Percentiles rank a stretch among this genome's conserved stretches.
These are phyloP conservation scores for Canavalia ensiformis DNA, from an alignment of 306 rosid species.

Conservation along the genomic window DNA sequence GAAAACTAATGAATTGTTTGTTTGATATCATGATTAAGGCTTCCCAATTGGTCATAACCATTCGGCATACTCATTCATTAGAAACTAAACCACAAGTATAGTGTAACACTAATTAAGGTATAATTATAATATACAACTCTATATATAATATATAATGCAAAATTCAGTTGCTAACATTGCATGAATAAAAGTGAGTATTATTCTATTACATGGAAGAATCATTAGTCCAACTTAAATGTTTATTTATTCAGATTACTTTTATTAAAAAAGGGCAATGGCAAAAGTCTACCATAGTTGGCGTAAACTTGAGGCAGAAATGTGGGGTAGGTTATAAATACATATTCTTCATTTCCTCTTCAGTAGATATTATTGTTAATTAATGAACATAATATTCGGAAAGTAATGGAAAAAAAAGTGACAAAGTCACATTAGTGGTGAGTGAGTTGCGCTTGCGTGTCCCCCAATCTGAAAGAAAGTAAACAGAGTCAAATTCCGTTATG, in stretches of 20 bases:
- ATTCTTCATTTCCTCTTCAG: conserved; percentile 8
- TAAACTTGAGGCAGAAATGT: neutral
- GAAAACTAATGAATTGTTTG: neutral
- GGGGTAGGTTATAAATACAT: neutral
- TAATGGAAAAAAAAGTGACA: neutral
- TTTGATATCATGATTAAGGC: neutral
- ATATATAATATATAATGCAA: neutral
- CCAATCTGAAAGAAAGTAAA: neutral
- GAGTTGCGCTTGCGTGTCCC: conserved; percentile 24
- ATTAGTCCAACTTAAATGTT: neutral
- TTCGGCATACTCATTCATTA: neutral
- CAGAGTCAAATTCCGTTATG: conserved; percentile 6
- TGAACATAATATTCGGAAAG: neutral
- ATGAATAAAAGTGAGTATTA: neutral
- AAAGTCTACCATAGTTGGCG: conserved; percentile 23
- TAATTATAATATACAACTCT: neutral
- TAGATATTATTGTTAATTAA: neutral
- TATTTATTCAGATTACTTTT: neutral
- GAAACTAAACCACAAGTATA: neutral
- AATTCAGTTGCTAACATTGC: neutral
- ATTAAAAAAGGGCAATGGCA: neutral
- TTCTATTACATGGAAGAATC: neutral
- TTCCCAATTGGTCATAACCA: neutral
- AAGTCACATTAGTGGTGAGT: neutral
- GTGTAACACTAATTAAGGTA: neutral